Base-by-base conservation (phyloP, 2,329 filamentous ascomycete genomes). In the Penicillium sp. region DNA sequence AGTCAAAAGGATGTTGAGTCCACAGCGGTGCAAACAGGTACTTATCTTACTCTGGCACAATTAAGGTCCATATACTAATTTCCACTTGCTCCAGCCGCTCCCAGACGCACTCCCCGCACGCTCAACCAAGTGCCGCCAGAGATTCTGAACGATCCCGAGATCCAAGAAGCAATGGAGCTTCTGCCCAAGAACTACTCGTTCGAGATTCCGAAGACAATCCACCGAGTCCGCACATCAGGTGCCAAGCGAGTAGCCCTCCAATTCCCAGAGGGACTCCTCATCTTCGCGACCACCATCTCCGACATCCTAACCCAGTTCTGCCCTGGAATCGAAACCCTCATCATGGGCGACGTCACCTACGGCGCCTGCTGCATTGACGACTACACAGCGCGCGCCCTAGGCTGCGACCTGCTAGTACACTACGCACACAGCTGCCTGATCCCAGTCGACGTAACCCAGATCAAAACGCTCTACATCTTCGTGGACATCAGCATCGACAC, bases 271-370 rank as follows among this genome's bases (percentile, higher is more conserved):
- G 93, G 93, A 1, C 78, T 98, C 2, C 80, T 98, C 26, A 76
- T 98, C 49, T 98, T 98, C 67, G 93, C 93, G 21, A 97, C 93
- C 24, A 98, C 93, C 32, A 91, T 98, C 59, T 95, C 93, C 3
- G 93, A 98, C 66, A 97, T 98, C 61, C 76, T 98, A 42, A 88
- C 87, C 0, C 86, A 90, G 65, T 98, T 98, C 73, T 98, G 93
- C 64, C 85, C 88, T 0, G 89, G 87, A 1, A 85, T 86, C 35
- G 88, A 94, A 67, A 97, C 91, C 2, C 77, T 97, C 47, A 98
- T 98, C 68, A 98, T 98, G 93, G 93, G 93, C 53, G 93, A 98
- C 67, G 93, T 98, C 38, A 98, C 93, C 1, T 98, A 98, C 68
- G 93, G 93, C 55, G 93, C 93, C 21, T 98, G 93, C 75, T 98